Evolutionary conservation across 225 moss, liverwort and hornwort species (phyloP), one percentile per base, ranked within the genome.

Genomic region (Climacium dendroides): DNA sequence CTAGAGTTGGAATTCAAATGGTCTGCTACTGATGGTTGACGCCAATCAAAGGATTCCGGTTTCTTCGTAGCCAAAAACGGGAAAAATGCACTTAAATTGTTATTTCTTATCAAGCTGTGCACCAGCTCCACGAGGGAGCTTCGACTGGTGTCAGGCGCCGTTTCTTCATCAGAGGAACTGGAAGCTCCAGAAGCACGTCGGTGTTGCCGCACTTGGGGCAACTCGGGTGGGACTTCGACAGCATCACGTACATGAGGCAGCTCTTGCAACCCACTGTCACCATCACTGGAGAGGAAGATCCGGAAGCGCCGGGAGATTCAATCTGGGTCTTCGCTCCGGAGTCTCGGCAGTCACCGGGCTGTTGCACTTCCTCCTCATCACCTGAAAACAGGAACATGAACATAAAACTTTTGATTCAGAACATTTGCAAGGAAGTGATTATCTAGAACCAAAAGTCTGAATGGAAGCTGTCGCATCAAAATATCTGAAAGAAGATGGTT

Each of bases 131-230:
- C 32, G 76, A 61, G 10, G 82, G 75, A 52, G 26, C 62, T 75
- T 75, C 66, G 10, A 76, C 62, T 55, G 58, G 28, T 25, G 47
- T 19, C 15, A 61, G 18, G 76, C 91, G 91, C 74, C 90, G 93
- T 85, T 85, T 88, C 90, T 97, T 96, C 28, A 85, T 85, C 63
- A 71, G 5, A 9, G 92, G 90, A 47, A 79, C 64, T 13, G 96
- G 92, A 45, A 90, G 86, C 67, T 94, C 90, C 30, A 95, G 92
- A 79, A 95, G 90, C 86, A 95, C 92, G 54, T 92, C 91, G 30
- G 93, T 91, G 86, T 92, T 95, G 17, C 97, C 97, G 50, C 97
- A 97, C 71, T 90, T 95, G 45, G 97, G 96, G 90, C 97, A 97
- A 78, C 90, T 89, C 20, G 94, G 95, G 86, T 95, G 86, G 24